Base-by-base conservation (phyloP, 192 early-diverging fungal species). In the Cladochytrium replicatum region DNA sequence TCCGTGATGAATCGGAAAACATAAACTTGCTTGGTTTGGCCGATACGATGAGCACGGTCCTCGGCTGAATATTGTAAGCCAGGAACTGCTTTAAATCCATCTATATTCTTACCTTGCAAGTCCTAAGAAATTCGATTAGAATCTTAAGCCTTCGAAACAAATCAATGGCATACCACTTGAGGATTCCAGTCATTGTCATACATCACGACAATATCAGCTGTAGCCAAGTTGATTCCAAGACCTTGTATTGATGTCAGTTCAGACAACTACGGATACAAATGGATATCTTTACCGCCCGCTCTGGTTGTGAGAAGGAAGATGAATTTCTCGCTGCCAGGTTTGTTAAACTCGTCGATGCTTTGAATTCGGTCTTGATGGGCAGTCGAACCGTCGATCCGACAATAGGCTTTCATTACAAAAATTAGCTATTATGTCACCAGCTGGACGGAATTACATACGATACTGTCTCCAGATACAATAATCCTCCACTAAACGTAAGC, bases 31-130 rank as follows among this genome's bases (percentile, higher is more conserved):
- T 97, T 97, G 28, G 84, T 99, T 58, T 99, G 95, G 3, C 95
- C 95, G 43, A 99, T 99, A 62, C 95, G 89, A 71, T 99, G 95
- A 4, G 95, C 95, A 41, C 95, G 87, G 67, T 99, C 95, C 75
- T 93, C 87, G 15, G 91, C 92, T 67, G 88, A 88, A 11, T n/a
- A 37, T 37, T 37, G 13, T n/a, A n/a, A n/a, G n/a, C n/a, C n/a
- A n/a, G n/a, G n/a, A n/a, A n/a, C n/a, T n/a, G n/a, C n/a, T n/a
- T n/a, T n/a, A n/a, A n/a, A n/a, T n/a, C n/a, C n/a, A n/a, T n/a
- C n/a, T n/a, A n/a, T n/a, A n/a, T n/a, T n/a, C n/a, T n/a, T n/a
- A n/a, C n/a, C n/a, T n/a, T n/a, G n/a, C n/a, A n/a, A n/a, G n/a
- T n/a, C n/a, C n/a, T n/a, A n/a, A n/a, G n/a, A n/a, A n/a, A n/a